These are phyloP conservation scores for Draba incana DNA, from an alignment of 345 rosid species.

Conservation along the genomic window DNA sequence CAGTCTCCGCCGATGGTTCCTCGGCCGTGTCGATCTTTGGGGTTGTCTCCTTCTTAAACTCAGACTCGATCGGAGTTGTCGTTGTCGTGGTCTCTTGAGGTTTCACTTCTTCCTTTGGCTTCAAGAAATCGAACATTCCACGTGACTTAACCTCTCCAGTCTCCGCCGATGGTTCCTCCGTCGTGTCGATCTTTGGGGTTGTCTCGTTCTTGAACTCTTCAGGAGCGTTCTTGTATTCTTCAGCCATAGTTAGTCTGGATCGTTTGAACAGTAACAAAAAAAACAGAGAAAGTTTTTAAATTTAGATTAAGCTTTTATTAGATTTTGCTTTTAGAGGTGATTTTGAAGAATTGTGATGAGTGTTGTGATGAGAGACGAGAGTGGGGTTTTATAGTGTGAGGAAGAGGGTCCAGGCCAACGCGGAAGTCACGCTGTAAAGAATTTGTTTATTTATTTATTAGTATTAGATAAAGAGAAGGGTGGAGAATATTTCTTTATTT, in stretches of 20 bases:
- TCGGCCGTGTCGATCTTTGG: slow-evolving; percentile 35
- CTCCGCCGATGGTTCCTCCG: slow-evolving; percentile 23
- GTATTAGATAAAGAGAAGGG: background rate
- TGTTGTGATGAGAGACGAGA: slow-evolving; percentile 29
- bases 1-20: slow-evolving; percentile 22
- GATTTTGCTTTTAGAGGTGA: slow-evolving; percentile 1
- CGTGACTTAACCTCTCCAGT: slow-evolving; percentile 58
- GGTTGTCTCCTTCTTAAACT: slow-evolving; percentile 53
- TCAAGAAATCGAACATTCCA: slow-evolving; percentile 72
- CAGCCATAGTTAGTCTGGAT: slow-evolving; percentile 51
- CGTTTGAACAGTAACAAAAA: background rate
- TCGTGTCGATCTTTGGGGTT: slow-evolving; percentile 36
- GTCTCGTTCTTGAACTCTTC: slow-evolving; percentile 44
- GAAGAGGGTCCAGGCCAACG: slow-evolving; percentile 37
- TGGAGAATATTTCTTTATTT: background rate
- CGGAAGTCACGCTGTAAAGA: slow-evolving; percentile 42
- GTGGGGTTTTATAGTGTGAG: slow-evolving; percentile 36
- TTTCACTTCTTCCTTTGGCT: slow-evolving; percentile 61
- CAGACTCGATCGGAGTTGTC: slow-evolving; percentile 39
- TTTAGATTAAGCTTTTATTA: background rate
- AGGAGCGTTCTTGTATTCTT: slow-evolving; percentile 42
- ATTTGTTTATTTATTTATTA: slow-evolving; percentile 6
- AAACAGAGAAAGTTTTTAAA: background rate
- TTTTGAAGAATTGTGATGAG: slow-evolving; percentile 25
- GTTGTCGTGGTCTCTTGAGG: slow-evolving; percentile 52